Percentiles rank a stretch among this genome's conserved stretches.
phyloP scores from a whole-genome alignment of 768 basidiomycete species.

The Tulasnella sp. region DNA sequence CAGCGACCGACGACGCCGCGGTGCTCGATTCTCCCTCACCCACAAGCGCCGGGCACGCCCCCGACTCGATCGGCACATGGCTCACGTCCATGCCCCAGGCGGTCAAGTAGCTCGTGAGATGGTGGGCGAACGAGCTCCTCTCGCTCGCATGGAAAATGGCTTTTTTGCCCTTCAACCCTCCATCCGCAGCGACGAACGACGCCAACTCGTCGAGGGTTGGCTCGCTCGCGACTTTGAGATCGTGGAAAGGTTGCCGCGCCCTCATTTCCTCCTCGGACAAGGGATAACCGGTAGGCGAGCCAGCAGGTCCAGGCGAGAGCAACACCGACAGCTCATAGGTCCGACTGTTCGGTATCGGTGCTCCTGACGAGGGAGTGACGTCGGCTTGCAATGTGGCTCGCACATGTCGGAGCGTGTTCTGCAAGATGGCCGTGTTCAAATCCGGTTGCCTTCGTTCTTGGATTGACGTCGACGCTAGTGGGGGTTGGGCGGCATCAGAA shows the following conservation, averaged over 20 bases:
- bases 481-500: neutral
- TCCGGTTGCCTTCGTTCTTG: slow-evolving; percentile 11
- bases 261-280: slow-evolving; percentile 37
- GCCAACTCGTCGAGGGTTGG: slow-evolving; percentile 70
- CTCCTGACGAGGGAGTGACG: slow-evolving; percentile 4
- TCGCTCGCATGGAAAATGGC: slow-evolving; percentile 77
- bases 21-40: neutral
- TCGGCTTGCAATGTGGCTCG: slow-evolving; percentile 10
- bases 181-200: slow-evolving; percentile 56
- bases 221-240: slow-evolving; percentile 47
- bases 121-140: slow-evolving; percentile 81
- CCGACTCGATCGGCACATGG: slow-evolving; percentile 38
- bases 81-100: slow-evolving; percentile 93
- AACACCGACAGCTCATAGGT: slow-evolving; percentile 56
- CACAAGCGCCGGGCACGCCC: slow-evolving; percentile 13
- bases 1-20: neutral
- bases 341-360: slow-evolving; percentile 28
- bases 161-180: slow-evolving; percentile 58
- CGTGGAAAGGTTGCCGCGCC: slow-evolving; percentile 33
- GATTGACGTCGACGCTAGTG: neutral
- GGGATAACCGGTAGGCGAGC: slow-evolving; percentile 27
- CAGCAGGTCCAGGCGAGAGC: slow-evolving; percentile 47
- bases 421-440: slow-evolving; percentile 12
- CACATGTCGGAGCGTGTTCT: slow-evolving; percentile 11
- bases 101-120: slow-evolving; percentile 85